A percentile compares a stretch with the other conserved stretches of the same genome.
Conservation (phyloP, 108 stramenopile species). For the Pseudonitzschia pungens region DNA sequence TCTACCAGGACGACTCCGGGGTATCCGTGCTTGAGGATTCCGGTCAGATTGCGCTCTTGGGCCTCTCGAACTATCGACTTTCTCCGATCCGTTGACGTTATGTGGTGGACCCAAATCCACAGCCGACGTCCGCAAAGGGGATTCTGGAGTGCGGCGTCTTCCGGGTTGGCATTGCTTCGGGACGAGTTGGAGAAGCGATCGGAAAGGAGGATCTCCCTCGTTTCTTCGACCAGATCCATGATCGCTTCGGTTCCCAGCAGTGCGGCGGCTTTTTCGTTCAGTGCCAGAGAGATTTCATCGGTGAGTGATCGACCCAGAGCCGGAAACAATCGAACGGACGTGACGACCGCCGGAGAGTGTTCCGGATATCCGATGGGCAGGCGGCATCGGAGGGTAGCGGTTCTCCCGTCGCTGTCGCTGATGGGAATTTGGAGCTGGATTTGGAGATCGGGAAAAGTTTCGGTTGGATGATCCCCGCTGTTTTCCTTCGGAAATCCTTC, state of each 20-base stretch:
- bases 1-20: constrained; percentile 58
- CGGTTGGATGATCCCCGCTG: neutral
- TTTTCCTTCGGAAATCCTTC: neutral
- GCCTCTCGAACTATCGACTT: constrained; percentile 50
- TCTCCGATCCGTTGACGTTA: constrained; percentile 35
- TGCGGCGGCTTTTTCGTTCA: constrained; percentile 28
- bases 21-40: constrained; percentile 54
- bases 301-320: constrained; percentile 10
- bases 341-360: constrained; percentile 21
- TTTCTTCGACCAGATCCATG: constrained; percentile 45
- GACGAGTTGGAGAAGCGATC: neutral
- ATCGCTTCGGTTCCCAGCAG: constrained; percentile 48
- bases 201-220: constrained; percentile 22
- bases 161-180: neutral
- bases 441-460: constrained; percentile 18
- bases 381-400: constrained; percentile 10
- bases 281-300: constrained; percentile 28
- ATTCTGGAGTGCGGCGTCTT: neutral
- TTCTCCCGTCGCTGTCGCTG: constrained; percentile 4
- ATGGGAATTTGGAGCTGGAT: constrained; percentile 25
- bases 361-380: constrained; percentile 45
- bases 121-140: constrained; percentile 17
- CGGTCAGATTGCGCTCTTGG: constrained; percentile 31
- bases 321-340: constrained; percentile 16
- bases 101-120: constrained; percentile 72